Evolutionary conservation across 768 basidiomycete species (phyloP), one percentile per base, ranked within the genome.

Genomic region (Mycena vulgaris): DNA sequence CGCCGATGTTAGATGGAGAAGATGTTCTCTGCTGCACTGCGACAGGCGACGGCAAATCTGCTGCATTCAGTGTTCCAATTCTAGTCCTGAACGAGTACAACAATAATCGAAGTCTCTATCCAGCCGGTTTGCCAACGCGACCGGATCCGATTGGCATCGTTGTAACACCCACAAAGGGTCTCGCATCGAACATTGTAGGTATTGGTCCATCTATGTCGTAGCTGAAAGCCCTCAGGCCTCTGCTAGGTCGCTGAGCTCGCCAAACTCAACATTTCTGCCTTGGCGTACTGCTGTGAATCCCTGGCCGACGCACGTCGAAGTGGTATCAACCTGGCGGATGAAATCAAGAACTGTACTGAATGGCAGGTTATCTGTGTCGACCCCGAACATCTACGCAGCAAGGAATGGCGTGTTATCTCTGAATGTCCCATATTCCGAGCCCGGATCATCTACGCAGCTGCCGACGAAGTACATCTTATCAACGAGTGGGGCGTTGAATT

Each of bases 331-430:
- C 28, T 59, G 1, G 27, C 28, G 16, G 28, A 28, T 2, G 27
- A 59, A n/a, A 31, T 59, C 5, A 47, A 45, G 17, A 4, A 40
- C 1, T 45, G 58, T 16, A n/a, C 45, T 23, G 14, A 45, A 31
- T 59, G 58, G 58, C 40, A 59, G 42, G 40, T 59, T 1, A 33
- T 59, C 4, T 59, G 58, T 19, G 42, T 59, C 19, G 58, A 59
- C 40, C 58, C 58, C 5, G 42, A 59, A 27, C 58, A 59, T 16
- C 10, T 59, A 0, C 28, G 10, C 1, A 13, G 27, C 4, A 28
- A 30, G 5, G 58, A 59, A 10, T 59, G 58, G 58, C 42, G 58
- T 7, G 25, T 9, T 0, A 59, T 59, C 11, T 51, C 61, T 5
- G 49, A 39, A 39, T 57, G 21, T n/a, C 5, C 39, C 39, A 16